Evolutionary conservation across 768 basidiomycete species (phyloP), one percentile per base, ranked within the genome.

Genomic region (Coprinellus micaceus): DNA sequence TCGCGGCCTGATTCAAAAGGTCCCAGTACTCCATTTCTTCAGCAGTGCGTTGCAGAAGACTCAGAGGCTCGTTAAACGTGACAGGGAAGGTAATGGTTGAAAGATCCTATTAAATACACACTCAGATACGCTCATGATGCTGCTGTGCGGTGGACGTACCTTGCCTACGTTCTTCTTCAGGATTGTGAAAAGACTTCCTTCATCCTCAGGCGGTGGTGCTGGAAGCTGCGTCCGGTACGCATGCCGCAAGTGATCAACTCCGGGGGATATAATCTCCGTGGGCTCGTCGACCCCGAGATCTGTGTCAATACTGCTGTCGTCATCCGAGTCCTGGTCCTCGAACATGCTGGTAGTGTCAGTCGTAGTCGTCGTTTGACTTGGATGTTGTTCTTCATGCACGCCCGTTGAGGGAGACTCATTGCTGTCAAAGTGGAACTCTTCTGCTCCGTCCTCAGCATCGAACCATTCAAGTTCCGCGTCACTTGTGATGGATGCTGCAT

Each of bases 151-250:
- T 55, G 28, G 33, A 25, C 46, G n/a, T 51, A 90, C 91, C 77
- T 92, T 93, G 52, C 91, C 91, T 46, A 94, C 86, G 63, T 91
- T 94, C 73, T 91, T 93, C 74, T 91, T 91, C 45, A 94, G 71
- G 29, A 94, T 84, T 1, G 86, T 73, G 63, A 93, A 91, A 33
- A 94, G 71, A 64, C 90, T 91, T 10, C 89, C 89, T 71, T 94
- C 89, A 52, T 93, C 91, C 2, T 80, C 82, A 22, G 81, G 74
- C 15, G 82, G 76, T 5, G 77, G 76, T 19, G 81, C 79, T 17
- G 89, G 88, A 47, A 91, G 72, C 39, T 72, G 73, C 2, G 80
- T 82, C 59, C 89, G 77, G 56, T 82, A 76, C 9, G 71, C 63
- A 9, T 84, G 67, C 48, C 73, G 72, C 37, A 53, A 37, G 25